Evolutionary conservation across 352 stramenopile species (phyloP).

Genomic region (Phytophthora tentaculata): DNA sequence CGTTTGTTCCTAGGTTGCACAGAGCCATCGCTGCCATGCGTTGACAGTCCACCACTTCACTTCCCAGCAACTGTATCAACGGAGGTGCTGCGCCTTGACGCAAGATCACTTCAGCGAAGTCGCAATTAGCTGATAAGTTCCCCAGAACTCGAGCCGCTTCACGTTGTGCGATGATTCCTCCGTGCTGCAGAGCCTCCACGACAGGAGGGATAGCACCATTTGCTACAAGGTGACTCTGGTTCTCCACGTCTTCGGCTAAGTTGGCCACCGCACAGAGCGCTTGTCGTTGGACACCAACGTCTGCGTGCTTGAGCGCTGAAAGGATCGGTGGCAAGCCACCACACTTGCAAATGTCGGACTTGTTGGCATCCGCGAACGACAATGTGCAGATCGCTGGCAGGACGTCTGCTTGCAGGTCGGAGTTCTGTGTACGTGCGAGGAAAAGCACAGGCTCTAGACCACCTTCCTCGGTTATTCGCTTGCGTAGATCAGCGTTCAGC

Average conservation of each 20-base stretch:
- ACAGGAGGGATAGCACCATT: constrained; percentile 89
- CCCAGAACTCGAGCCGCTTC: constrained; percentile 94
- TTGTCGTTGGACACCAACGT: constrained; percentile 89
- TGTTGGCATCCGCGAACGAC: constrained; percentile 94
- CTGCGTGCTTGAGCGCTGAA: constrained; percentile 65
- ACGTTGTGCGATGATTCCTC: constrained; percentile 85
- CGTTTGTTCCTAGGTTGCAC: constrained; percentile 94
- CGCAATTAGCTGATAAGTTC: constrained; percentile 95
- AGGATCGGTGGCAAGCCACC: constrained; percentile 93
- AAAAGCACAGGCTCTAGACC: constrained; percentile 97
- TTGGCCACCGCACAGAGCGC: constrained; percentile 96
- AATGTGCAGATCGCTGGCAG: constrained; percentile 93
- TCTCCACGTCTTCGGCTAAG: constrained; percentile 94
- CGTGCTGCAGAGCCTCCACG: constrained; percentile 80
- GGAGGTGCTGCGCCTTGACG: constrained; percentile 82
- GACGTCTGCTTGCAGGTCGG: constrained; percentile 92
- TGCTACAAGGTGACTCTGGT: constrained; percentile 92
- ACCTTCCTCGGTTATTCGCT: constrained; percentile 95
- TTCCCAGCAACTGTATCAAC: constrained; percentile 90
- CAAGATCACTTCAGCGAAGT: constrained; percentile 94
- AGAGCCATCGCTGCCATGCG: constrained; percentile 96
- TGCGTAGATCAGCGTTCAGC: constrained; percentile 94
- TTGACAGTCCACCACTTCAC: constrained; percentile 92
- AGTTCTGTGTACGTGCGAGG: constrained; percentile 92
- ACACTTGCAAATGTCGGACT: constrained; percentile 94